A percentile compares a stretch with the other conserved stretches of the same genome.
phyloP scores from a whole-genome alignment of 1,284 basidiomycete species.

The Marasmius tenuissimus region DNA sequence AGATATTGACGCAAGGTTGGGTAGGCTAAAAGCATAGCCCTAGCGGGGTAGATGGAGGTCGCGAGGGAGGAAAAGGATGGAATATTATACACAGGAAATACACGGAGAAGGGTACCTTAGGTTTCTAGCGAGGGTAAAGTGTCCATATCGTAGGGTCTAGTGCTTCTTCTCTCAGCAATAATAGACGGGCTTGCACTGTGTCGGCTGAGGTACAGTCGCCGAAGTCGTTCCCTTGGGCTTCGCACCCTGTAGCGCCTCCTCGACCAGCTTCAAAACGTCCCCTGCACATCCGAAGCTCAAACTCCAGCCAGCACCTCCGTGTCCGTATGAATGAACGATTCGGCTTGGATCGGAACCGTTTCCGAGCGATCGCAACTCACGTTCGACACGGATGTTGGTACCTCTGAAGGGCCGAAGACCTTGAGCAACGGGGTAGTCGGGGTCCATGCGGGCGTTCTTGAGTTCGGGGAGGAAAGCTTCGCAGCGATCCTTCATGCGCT shows the following conservation, averaged over 20 bases:
- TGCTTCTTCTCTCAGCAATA: no score
- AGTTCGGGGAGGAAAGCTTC: slow-evolving; percentile 32
- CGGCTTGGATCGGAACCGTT: slow-evolving; percentile 17
- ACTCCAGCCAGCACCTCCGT: slow-evolving; percentile 29
- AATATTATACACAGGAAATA: no score
- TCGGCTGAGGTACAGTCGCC: no score
- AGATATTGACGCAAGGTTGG: no score
- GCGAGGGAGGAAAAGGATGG: no score
- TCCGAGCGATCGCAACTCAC: slow-evolving; percentile 20
- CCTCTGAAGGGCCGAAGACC: slow-evolving; percentile 33
- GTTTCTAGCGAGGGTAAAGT: no score
- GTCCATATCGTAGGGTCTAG: no score
- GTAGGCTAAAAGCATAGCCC: no score
- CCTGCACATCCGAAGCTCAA: slow-evolving; percentile 17
- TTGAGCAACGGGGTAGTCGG: slow-evolving; percentile 29
- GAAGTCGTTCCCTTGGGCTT: no score
- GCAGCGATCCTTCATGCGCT: slow-evolving; percentile 32
- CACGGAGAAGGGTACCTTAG: no score
- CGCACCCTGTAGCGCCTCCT: slow-evolving; percentile 3
- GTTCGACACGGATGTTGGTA: slow-evolving; percentile 33
- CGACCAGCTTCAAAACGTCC: slow-evolving; percentile 10
- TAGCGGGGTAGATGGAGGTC: no score
- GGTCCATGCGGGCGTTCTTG: slow-evolving; percentile 29
- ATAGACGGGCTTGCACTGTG: no score
- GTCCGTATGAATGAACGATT: slow-evolving; percentile 35